Conservation (phyloP, 371 early-diverging fungal species). For the Syncephalastrum contaminatum region DNA sequence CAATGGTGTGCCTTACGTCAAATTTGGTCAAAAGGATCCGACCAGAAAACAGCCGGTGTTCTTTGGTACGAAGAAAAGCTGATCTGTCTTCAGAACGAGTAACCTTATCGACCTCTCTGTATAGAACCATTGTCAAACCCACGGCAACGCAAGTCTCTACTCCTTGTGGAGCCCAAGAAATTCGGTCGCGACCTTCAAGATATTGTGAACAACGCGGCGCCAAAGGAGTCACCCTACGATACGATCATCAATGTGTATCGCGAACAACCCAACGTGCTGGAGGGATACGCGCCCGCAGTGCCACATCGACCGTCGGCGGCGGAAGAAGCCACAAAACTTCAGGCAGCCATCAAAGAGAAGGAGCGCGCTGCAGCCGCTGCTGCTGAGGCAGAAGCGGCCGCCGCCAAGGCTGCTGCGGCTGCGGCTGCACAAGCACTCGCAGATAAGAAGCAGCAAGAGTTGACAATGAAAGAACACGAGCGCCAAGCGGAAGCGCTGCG, state of each 20-base stretch:
- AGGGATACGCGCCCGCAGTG: too few species aligned
- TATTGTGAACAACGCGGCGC: constrained; percentile 21
- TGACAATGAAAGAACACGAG: constrained; percentile 1
- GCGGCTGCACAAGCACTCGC: too few species aligned
- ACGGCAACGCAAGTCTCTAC: constrained; percentile 19
- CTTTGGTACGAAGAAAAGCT: constrained; percentile 17
- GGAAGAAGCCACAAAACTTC: too few species aligned
- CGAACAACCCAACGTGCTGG: too few species aligned
- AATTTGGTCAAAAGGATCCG: constrained; percentile 32
- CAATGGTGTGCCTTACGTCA: constrained; percentile 15
- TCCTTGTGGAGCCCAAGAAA: constrained; percentile 44
- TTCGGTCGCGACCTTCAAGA: constrained; percentile 13
- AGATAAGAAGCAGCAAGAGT: too few species aligned
- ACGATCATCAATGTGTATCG: too few species aligned
- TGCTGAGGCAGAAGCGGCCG: too few species aligned
- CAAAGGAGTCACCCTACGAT: too few species aligned
- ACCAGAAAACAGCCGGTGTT: constrained; percentile 23
- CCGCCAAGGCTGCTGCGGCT: too few species aligned
- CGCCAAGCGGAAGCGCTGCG: neutral
- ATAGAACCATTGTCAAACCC: constrained; percentile 44
- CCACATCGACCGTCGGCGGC: too few species aligned
- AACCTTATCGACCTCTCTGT: neutral
- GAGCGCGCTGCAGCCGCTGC: too few species aligned
- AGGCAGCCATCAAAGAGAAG: too few species aligned
- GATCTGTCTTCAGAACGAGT: neutral